Evolutionary conservation across 352 stramenopile genomes (phyloP).

Genomic region (Phytopythium mirpurense): DNA sequence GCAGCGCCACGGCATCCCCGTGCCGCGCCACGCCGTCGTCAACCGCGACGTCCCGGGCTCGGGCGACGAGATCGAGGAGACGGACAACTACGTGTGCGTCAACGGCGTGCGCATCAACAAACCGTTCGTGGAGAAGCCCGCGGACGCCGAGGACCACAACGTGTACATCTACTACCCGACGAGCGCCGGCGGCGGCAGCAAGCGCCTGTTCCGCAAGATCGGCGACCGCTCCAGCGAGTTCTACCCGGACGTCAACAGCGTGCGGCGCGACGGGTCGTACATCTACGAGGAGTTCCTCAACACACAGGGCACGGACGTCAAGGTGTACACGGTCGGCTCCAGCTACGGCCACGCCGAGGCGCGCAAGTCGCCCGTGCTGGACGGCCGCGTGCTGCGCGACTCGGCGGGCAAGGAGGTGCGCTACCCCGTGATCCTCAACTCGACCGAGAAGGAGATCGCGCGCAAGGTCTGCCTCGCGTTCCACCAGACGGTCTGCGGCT

Average conservation of each 20-base stretch:
- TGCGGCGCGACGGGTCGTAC: constrained; percentile 94
- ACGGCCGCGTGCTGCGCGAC: constrained; percentile 93
- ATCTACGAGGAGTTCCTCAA: constrained; percentile 99
- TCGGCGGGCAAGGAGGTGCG: constrained; percentile 97
- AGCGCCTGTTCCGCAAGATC: constrained; percentile 99
- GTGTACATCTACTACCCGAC: constrained; percentile 99
- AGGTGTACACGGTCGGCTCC: constrained; percentile 98
- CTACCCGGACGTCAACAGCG: constrained; percentile 95
- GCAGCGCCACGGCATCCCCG: constrained; percentile 91
- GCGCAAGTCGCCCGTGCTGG: constrained; percentile 97
- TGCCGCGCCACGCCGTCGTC: constrained; percentile 95
- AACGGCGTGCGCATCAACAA: constrained; percentile 98
- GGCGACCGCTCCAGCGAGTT: constrained; percentile 92
- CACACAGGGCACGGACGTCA: constrained; percentile 99
- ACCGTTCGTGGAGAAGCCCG: constrained; percentile 99
- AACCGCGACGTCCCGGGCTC: constrained; percentile 87
- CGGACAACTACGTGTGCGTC: constrained; percentile 84
- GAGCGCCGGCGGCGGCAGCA: constrained; percentile 96
- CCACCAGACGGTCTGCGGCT: constrained; percentile 98
- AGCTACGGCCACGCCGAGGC: constrained; percentile 99
- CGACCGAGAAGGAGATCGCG: constrained; percentile 98
- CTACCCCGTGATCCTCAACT: constrained; percentile 98
- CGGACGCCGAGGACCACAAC: constrained; percentile 99
- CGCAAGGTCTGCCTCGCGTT: constrained; percentile 93
- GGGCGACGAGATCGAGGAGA: constrained; percentile 66